Percentiles rank a stretch among this genome's conserved stretches.
Evolutionary conservation across 495 filamentous ascomycete species (phyloP).

Genomic region (Apodospora peruviana): DNA sequence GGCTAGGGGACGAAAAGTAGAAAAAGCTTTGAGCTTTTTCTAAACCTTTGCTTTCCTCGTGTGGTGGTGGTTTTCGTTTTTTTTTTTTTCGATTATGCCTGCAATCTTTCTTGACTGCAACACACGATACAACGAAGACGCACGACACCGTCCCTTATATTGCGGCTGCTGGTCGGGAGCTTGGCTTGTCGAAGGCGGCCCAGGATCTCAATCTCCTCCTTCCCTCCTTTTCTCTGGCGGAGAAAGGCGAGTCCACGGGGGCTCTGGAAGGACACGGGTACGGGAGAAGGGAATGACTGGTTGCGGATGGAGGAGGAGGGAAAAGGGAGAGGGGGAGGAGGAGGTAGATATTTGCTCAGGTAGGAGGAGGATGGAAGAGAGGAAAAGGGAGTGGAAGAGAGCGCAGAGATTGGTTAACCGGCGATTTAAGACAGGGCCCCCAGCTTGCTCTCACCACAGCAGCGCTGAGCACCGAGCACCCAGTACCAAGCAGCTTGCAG

Average conservation of each 20-base stretch:
- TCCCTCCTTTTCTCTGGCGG: constrained; percentile 32
- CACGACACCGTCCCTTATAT: constrained; percentile 19
- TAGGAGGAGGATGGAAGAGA: constrained; percentile 52
- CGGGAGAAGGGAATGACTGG: constrained; percentile 45
- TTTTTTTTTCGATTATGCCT: too few species aligned
- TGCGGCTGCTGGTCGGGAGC: constrained; percentile 9
- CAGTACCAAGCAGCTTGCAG: constrained; percentile 29
- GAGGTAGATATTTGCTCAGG: constrained; percentile 51
- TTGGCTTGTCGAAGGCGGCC: constrained; percentile 22
- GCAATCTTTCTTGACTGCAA: too few species aligned
- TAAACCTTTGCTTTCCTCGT: constrained; percentile 11
- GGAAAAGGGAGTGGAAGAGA: constrained; percentile 49
- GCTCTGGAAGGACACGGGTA: constrained; percentile 31
- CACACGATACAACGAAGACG: too few species aligned
- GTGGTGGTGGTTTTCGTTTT: too few species aligned
- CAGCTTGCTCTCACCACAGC: constrained; percentile 21
- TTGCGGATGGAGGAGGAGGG: constrained; percentile 51
- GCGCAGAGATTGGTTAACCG: constrained; percentile 42
- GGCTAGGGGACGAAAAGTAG: constrained; percentile 12
- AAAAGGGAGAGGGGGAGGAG: constrained; percentile 44
- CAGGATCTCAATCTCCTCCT: constrained; percentile 34
- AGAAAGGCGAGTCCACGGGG: constrained; percentile 28
- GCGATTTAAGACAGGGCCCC: constrained; percentile 47
- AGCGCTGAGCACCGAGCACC: constrained; percentile 17
- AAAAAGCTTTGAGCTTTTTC: constrained; percentile 6